phyloP scores from a whole-genome alignment of 495 filamentous ascomycete genomes.

The Opeltia flavorubescens region DNA sequence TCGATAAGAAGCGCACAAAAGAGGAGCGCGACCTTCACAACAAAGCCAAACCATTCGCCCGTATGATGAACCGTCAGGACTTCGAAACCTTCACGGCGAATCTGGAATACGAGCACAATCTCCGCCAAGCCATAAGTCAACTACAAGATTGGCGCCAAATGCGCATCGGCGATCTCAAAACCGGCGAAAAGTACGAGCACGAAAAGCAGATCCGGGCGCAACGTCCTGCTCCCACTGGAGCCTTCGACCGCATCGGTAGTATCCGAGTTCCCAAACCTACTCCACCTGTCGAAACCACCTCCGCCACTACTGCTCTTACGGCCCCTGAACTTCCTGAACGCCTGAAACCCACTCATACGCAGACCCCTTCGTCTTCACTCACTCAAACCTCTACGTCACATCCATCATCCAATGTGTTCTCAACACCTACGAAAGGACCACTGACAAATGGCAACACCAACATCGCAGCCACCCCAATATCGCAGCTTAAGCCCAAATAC shows the following conservation, averaged over 20 bases:
- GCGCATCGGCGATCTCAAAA: conserved; percentile 66
- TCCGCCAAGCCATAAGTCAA: conserved; percentile 78
- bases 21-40: conserved; percentile 82
- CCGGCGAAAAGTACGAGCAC: conserved; percentile 86
- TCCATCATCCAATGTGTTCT: conserved; percentile 20
- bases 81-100: conserved; percentile 75
- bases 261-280: conserved; percentile 34
- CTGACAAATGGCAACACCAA: conserved; percentile 28
- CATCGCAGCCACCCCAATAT: conserved; percentile 24
- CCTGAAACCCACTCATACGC: conserved; percentile 22
- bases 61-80: conserved; percentile 90
- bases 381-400: conserved; percentile 10
- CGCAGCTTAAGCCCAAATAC: conserved; percentile 27
- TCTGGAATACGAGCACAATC: conserved; percentile 75
- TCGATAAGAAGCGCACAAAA: conserved; percentile 90
- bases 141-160: conserved; percentile 87
- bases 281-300: conserved; percentile 51
- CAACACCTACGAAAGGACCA: conserved; percentile 19
- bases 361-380: conserved; percentile 9
- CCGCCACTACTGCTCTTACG: conserved; percentile 56
- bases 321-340: conserved; percentile 61
- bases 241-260: conserved; percentile 66
- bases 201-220: conserved; percentile 72
- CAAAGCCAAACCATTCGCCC: conserved; percentile 88
- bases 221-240: conserved; percentile 53